phyloP scores from a whole-genome alignment of 208 protist genomes.

The Blastocrithidia nonstop region DNA sequence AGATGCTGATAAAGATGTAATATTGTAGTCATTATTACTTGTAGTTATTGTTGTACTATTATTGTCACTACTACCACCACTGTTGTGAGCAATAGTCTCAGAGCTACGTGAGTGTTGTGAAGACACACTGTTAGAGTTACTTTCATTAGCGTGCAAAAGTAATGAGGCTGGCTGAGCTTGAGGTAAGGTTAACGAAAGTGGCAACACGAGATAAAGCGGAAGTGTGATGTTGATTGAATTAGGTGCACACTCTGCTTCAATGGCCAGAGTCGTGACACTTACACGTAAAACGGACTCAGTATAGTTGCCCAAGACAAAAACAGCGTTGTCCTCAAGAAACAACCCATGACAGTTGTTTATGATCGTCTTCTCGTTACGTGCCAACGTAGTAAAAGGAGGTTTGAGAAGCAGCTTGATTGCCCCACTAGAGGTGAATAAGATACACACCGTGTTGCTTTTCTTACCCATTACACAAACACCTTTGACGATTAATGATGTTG shows the following conservation, averaged over 20 bases:
- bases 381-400: slow-evolving; percentile 10
- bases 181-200: background rate
- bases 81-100: background rate
- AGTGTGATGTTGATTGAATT: background rate
- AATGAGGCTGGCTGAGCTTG: background rate
- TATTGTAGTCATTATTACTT: slow-evolving; percentile 5
- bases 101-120: background rate
- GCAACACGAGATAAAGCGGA: background rate
- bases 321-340: slow-evolving; percentile 11
- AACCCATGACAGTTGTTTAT: slow-evolving; percentile 12
- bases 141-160: background rate
- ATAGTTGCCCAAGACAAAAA: background rate
- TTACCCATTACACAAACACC: slow-evolving; percentile 11
- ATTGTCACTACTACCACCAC: background rate
- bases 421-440: slow-evolving; percentile 10
- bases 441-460: background rate
- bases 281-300: too few species aligned
- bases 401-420: slow-evolving; percentile 9
- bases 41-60: background rate
- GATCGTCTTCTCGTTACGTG: slow-evolving; percentile 8
- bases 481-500: too few species aligned
- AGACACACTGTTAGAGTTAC: background rate
- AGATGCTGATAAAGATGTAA: slow-evolving; percentile 7
- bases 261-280: background rate
- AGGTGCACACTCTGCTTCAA: background rate